These are phyloP conservation scores for Ceratobasidium sp. DNA, from an alignment of 1,284 basidiomycete genomes.

Conservation along the genomic window DNA sequence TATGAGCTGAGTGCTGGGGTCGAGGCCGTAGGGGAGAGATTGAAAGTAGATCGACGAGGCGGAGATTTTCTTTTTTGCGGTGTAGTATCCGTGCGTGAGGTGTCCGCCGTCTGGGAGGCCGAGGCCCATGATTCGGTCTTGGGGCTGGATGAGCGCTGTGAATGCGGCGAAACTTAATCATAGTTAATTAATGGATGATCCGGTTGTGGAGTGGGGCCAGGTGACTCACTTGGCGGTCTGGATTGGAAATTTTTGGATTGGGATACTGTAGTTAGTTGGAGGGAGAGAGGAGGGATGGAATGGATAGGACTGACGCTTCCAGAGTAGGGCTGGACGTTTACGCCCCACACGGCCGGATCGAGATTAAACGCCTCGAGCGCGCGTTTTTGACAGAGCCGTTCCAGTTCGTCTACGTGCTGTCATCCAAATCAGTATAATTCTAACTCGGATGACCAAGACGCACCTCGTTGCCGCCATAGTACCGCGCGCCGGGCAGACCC, in stretches of 20 bases:
- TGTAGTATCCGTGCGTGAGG: slow-evolving; percentile 98
- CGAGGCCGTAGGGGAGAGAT: slow-evolving; percentile 94
- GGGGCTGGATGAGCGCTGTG: slow-evolving; percentile 96
- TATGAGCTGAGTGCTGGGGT: slow-evolving; percentile 87
- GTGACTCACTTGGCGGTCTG: slow-evolving; percentile 82
- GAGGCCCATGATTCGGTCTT: slow-evolving; percentile 99
- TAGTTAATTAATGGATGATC: background rate
- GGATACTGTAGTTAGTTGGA: background rate
- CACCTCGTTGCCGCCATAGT: slow-evolving; percentile 95
- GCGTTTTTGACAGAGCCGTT: slow-evolving; percentile 93
- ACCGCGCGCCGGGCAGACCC: slow-evolving; percentile 93
- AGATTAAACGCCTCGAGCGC: slow-evolving; percentile 97
- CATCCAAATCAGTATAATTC: background rate
- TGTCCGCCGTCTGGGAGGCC: slow-evolving; percentile 99
- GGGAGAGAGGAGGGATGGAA: slow-evolving; percentile 21
- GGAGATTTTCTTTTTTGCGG: slow-evolving; percentile 99
- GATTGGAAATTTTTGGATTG: slow-evolving; percentile 42
- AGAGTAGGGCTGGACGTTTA: slow-evolving; percentile 99
- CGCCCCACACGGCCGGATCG: slow-evolving; percentile 92
- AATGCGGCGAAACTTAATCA: slow-evolving; percentile 90
- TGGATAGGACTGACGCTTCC: slow-evolving; percentile 75
- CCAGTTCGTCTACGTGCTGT: slow-evolving; percentile 93
- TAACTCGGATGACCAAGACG: slow-evolving; percentile 44
- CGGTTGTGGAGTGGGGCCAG: background rate
- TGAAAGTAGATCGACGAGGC: slow-evolving; percentile 99